These are phyloP conservation scores for Emiliania huxleyi DNA, from an alignment of 78 protist species.

Conservation along the genomic window DNA sequence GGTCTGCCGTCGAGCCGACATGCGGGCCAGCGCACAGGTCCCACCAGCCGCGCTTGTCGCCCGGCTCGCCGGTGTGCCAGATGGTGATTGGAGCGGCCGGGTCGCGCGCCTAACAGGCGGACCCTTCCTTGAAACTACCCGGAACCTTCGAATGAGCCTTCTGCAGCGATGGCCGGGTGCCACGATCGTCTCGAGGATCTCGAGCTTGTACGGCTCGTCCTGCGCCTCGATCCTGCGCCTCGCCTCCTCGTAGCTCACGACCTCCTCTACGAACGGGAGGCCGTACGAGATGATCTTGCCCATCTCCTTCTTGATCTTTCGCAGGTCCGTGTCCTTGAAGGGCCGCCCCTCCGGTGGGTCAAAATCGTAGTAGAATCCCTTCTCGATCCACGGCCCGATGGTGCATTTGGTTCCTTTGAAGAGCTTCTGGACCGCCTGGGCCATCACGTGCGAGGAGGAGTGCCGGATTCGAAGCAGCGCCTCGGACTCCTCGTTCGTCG, in stretches of 20 bases:
- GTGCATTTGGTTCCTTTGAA: neutral
- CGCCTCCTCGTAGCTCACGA: slow-evolving; percentile 43
- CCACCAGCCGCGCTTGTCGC: no score
- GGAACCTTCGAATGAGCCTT: no score
- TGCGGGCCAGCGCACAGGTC: slow-evolving; percentile 60
- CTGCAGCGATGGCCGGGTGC: no score
- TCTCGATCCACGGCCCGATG: no score
- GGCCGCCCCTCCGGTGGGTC: neutral
- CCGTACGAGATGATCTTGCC: neutral
- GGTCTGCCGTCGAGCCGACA: slow-evolving; percentile 14
- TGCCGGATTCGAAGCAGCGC: no score
- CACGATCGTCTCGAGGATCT: neutral
- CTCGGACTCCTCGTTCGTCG: no score
- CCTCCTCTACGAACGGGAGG: neutral
- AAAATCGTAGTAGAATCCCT: slow-evolving; percentile 61
- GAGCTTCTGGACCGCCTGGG: slow-evolving; percentile 44
- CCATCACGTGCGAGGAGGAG: slow-evolving; percentile 43
- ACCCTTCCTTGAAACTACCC: no score
- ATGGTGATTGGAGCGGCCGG: no score
- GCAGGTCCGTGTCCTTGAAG: slow-evolving; percentile 33
- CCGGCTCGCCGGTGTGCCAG: slow-evolving; percentile 40
- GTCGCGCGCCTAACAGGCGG: no score
- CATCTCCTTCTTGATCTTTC: slow-evolving; percentile 46
- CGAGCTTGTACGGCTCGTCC: slow-evolving; percentile 50
- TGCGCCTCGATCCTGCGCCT: neutral